Conservation (phyloP, 768 basidiomycete species). For the Pleurotus salmoneostramineus region DNA sequence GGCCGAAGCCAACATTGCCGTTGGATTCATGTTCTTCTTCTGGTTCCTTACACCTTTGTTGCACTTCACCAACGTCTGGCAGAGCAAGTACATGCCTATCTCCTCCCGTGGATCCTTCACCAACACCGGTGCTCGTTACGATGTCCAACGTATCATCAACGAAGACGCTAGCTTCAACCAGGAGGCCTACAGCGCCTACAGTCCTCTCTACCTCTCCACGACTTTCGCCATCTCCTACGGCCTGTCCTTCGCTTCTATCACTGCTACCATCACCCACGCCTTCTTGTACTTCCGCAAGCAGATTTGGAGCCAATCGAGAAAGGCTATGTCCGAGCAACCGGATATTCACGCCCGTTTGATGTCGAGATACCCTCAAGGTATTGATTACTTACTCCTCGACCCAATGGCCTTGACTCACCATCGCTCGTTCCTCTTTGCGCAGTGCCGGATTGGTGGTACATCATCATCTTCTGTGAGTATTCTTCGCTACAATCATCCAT, state of each 20-base stretch:
- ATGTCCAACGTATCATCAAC: conserved; percentile 55
- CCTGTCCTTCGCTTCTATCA: conserved; percentile 79
- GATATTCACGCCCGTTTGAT: conserved; percentile 85
- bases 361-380: conserved; percentile 59
- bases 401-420: neutral
- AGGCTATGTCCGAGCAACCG: conserved; percentile 72
- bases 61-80: conserved; percentile 68
- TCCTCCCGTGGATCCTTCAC: conserved; percentile 65
- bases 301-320: conserved; percentile 67
- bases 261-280: conserved; percentile 70
- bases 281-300: conserved; percentile 75
- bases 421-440: neutral
- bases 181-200: conserved; percentile 50
- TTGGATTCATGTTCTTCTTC: conserved; percentile 65
- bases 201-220: conserved; percentile 61
- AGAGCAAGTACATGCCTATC: conserved; percentile 57
- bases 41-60: conserved; percentile 64
- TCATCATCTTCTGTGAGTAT: conserved; percentile 51
- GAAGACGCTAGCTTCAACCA: conserved; percentile 51
- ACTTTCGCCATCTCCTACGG: conserved; percentile 81
- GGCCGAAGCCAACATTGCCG: conserved; percentile 69
- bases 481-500: conserved; percentile 17
- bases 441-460: conserved; percentile 89
- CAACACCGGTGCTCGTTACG: conserved; percentile 54
- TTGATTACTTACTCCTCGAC: neutral